Evolutionary conservation across 2,329 filamentous ascomycete genomes (phyloP).

Genomic region (Madurella fahalii): DNA sequence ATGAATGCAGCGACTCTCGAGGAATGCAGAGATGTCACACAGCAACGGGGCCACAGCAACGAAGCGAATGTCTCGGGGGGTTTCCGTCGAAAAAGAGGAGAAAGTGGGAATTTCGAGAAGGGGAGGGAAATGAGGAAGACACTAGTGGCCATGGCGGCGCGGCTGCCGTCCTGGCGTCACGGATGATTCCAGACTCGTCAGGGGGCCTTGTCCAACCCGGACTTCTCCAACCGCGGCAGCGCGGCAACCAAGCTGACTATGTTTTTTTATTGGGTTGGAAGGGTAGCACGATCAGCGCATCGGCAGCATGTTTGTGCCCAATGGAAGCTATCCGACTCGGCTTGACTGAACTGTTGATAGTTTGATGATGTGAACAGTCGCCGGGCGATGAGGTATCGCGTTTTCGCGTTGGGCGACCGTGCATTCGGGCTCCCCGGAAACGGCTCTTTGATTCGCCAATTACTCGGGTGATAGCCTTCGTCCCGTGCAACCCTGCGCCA

Average conservation of each 20-base stretch:
- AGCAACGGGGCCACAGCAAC: slow-evolving; percentile 13
- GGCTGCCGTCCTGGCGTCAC: not conserved
- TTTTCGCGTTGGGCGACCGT: not conserved
- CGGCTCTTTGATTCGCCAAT: not conserved
- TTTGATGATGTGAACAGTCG: no score
- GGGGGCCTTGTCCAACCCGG: not conserved
- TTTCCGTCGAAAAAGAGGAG: not conserved
- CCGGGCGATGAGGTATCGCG: no score
- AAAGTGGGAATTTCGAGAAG: not conserved
- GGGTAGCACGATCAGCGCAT: no score
- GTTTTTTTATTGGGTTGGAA: no score
- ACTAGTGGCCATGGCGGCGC: not conserved
- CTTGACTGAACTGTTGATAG: no score
- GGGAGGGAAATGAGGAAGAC: not conserved
- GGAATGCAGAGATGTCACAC: slow-evolving; percentile 17
- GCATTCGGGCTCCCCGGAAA: not conserved
- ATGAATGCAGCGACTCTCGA: not conserved
- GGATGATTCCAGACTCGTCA: not conserved
- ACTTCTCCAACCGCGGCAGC: not conserved
- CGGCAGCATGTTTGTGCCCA: no score
- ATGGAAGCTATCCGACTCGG: no score
- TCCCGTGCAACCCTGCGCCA: not conserved
- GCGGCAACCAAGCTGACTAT: no score
- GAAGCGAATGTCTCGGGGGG: slow-evolving; percentile 1
- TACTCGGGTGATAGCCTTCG: not conserved